These are phyloP conservation scores for Protostelium mycophagum DNA, from an alignment of 78 protist genomes.

Conservation along the genomic window DNA sequence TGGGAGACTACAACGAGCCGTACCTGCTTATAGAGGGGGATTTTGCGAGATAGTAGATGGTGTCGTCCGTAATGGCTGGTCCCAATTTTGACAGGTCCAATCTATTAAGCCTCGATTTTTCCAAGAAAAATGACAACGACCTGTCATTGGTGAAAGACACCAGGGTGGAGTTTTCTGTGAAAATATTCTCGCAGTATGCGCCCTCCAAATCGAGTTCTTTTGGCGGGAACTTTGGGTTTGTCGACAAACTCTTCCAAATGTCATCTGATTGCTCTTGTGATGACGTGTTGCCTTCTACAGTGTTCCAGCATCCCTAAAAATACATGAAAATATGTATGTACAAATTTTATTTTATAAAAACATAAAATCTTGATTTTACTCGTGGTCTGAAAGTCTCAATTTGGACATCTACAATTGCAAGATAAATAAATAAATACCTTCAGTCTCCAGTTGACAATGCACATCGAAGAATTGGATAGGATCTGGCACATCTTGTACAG, in stretches of 20 bases:
- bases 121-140: neutral
- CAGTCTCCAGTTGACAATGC: neutral
- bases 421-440: neutral
- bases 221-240: neutral
- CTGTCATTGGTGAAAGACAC: neutral
- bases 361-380: too few species aligned
- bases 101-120: neutral
- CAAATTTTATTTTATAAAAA: too few species aligned
- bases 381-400: too few species aligned
- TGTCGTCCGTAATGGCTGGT: neutral
- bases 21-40: neutral
- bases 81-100: neutral
- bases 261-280: neutral
- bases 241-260: neutral
- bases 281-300: neutral
- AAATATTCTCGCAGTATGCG: neutral
- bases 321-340: too few species aligned
- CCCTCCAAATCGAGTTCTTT: neutral
- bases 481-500: neutral
- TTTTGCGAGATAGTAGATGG: neutral
- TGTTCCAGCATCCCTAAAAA: neutral
- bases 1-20: neutral
- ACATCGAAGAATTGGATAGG: neutral
- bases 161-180: neutral
- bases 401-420: neutral